Base-by-base conservation (phyloP, 495 filamentous ascomycete species). In the Daldinia decipiens region DNA sequence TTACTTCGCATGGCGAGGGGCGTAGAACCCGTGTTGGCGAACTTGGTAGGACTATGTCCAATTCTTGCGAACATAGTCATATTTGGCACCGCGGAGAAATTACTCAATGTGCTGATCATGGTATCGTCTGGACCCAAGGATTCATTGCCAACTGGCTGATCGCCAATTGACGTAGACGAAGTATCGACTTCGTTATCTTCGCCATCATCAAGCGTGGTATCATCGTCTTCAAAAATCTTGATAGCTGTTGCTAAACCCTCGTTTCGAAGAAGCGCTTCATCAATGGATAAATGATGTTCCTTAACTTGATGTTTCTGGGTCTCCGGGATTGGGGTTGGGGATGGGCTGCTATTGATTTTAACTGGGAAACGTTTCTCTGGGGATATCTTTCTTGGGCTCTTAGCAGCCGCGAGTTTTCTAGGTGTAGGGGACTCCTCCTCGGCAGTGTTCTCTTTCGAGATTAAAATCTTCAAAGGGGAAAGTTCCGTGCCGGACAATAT, bases 21-120 rank as follows among this genome's bases (percentile, higher is more conserved):
- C 19, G 80, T 79, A 2, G 73, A 67, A 7, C 61, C 67, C 15
- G 72, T 50, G n/a, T 69, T 65, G 24, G 82, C 77, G 65, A 77
- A 78, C 57, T 82, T 85, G 21, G 79, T 80, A 55, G 84, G 84
- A 40, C 79, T 85, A 40, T 88, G 88, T 61, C 87, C 86, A 66
- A 93, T 78, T 38, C 88, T 87, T 8, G 92, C 90, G 73, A 97
- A 93, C 69, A 89, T 86, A n/a, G 93, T 95, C 88, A 95, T 89
- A 65, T 95, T 93, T 27, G 93, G 92, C 45, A 97, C 87, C 0
- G 92, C 91, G 3, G 94, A 97, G 79, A 97, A 97, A 13, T 85
- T 87, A 79, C 92, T 96, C 73, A 95, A 91, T 43, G 90, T 91
- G 79, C 82, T 84, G 34, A 80, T 68, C 81, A 84, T 82, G 19